A percentile compares a stretch with the other conserved stretches of the same genome.
phyloP scores from a whole-genome alignment of 2,329 filamentous ascomycete genomes.

The Verticillium isaacii region DNA sequence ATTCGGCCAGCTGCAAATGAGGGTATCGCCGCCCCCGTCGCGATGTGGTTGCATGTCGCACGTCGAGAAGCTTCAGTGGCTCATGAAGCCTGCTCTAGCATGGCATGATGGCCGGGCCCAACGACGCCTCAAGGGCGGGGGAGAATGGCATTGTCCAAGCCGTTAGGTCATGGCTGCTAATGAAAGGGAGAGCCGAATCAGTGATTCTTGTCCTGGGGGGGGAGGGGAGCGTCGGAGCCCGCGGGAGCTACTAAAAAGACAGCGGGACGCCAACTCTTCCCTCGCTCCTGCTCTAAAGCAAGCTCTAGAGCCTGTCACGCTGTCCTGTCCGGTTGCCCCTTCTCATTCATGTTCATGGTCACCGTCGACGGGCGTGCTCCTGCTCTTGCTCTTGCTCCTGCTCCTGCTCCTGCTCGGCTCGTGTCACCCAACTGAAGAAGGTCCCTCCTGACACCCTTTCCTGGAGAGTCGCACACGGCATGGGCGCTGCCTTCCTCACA shows the following conservation, averaged over 20 bases:
- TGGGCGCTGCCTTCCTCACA: not conserved
- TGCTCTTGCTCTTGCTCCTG: not conserved
- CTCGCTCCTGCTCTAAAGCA: too few relatives aligned
- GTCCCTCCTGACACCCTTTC: not conserved
- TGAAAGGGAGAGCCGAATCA: not conserved
- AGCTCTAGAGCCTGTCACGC: too few relatives aligned
- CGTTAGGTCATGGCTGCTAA: not conserved
- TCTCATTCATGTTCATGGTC: too few relatives aligned
- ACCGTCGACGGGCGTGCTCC: not conserved
- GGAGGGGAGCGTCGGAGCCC: not conserved
- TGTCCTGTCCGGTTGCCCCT: too few relatives aligned
- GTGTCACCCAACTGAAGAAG: not conserved
- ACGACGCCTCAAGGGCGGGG: not conserved
- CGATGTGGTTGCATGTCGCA: not conserved
- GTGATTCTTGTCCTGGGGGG: not conserved
- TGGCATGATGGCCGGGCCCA: not conserved
- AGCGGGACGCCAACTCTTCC: not conserved
- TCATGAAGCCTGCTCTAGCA: too few relatives aligned
- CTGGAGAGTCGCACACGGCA: not conserved
- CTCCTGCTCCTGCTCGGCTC: not conserved
- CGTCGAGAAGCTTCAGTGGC: too few relatives aligned
- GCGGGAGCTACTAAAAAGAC: not conserved
- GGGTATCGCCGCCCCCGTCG: not conserved
- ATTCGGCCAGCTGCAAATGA: not conserved
- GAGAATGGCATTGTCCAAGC: not conserved